Base-by-base conservation (phyloP, 164 flowering plant species). In the Annona squamosa region DNA sequence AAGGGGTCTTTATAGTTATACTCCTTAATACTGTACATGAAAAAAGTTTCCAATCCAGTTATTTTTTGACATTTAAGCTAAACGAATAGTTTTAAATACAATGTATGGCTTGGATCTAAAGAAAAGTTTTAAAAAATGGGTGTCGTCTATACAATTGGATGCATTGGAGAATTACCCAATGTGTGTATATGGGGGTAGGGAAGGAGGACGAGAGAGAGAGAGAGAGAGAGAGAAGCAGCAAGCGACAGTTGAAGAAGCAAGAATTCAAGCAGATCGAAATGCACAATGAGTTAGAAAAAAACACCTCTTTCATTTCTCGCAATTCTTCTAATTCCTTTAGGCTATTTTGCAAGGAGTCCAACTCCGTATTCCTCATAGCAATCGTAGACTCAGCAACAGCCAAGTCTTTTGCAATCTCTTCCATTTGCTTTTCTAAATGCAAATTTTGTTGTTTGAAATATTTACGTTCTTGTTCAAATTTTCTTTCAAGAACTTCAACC, bases 291-390 rank as follows among this genome's bases (percentile, higher is more conserved):
- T 5, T 57, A 10, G 17, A 71, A 19, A 59, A 56, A 46, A n/a
- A n/a, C n/a, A 93, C 99, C 97, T 94, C 98, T 83, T 93, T 96
- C 97, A 93, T 93, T 82, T 94, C 98, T 75, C 97, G 82, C 47
- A 96, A 76, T 46, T 96, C 99, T 65, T 92, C 97, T 48, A 96
- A 71, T 78, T 96, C 99, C 78, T 84, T 92, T 61, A 96, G 75
- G 74, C 82, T 87, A 82, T 72, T 82, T 56, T 96, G 94, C 75
- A 92, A 59, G 3, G 80, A 46, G 71, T 82, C 83, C 68, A 91
- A 75, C 65, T 92, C 96, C 9, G 74, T 56, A 72, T 87, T 81
- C 79, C 75, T 86, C 46, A 56, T 65, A 57, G 84, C 80, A 77
- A 93, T 82, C 48, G 81, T 74, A 44, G 93, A 85, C 75, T 96